These are phyloP conservation scores for Lodderomyces beijingensis DNA, from an alignment of 1,139 yeast genomes.

Conservation along the genomic window DNA sequence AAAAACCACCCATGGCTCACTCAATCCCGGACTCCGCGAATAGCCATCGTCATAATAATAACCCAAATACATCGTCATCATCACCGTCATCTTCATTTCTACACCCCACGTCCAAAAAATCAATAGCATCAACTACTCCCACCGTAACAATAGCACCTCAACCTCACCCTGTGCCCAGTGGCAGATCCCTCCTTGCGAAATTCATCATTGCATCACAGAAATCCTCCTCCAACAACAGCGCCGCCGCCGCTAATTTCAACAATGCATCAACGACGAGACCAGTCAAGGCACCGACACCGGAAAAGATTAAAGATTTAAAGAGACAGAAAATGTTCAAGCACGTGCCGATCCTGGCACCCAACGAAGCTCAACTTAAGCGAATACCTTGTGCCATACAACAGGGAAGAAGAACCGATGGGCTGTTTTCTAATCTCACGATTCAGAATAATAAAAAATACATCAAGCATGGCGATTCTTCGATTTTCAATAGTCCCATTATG, in stretches of 20 bases:
- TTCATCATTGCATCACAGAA: not conserved
- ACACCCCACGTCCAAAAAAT: conserved; percentile 1
- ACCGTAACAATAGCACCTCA: too few relatives aligned
- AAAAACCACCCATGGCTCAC: not conserved
- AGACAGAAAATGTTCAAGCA: conserved; percentile 12
- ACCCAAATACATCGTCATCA: conserved; percentile 2
- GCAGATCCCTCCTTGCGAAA: not conserved
- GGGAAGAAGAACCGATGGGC: conserved; percentile 21
- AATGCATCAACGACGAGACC: too few relatives aligned
- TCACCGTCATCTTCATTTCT: conserved; percentile 3
- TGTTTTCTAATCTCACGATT: conserved; percentile 44
- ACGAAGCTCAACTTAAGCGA: conserved; percentile 24
- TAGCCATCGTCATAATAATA: conserved; percentile 6
- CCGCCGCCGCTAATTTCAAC: not conserved
- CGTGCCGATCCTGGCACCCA: conserved; percentile 17
- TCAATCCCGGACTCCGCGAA: too few relatives aligned
- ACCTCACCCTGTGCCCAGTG: too few relatives aligned
- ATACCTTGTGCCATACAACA: conserved; percentile 26
- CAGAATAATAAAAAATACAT: conserved; percentile 42
- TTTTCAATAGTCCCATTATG: conserved; percentile 37
- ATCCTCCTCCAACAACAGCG: not conserved
- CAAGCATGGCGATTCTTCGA: conserved; percentile 40
- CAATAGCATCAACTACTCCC: conserved; percentile 3
- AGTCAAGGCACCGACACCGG: conserved; percentile 17
- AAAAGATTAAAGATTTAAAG: conserved; percentile 18